Evolutionary conservation across 1,139 yeast species (phyloP).

Genomic region (Zygoascus sp.): DNA sequence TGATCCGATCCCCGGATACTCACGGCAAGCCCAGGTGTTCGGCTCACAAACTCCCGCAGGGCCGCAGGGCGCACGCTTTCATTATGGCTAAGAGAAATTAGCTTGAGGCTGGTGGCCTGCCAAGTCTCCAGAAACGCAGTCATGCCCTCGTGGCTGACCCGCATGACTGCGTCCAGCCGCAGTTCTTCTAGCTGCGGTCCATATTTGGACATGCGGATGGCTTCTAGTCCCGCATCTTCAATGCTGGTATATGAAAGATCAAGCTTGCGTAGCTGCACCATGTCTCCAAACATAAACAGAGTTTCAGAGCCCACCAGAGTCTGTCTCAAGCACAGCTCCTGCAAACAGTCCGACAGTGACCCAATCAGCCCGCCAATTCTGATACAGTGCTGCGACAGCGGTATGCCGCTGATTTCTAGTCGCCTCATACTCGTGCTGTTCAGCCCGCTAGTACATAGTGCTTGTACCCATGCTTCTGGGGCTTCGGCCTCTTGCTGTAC

Average conservation of each 20-base stretch:
- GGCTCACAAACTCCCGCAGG: conserved; percentile 6
- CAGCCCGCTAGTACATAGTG: not conserved
- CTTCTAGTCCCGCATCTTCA: conserved; percentile 14
- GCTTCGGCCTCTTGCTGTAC: not conserved
- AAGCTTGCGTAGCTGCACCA: conserved; percentile 11
- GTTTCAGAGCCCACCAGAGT: conserved; percentile 14
- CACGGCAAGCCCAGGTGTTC: conserved; percentile 8
- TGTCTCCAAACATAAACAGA: conserved; percentile 12
- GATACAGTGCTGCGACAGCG: not conserved
- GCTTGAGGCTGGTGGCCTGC: not conserved
- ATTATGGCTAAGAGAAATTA: conserved; percentile 11
- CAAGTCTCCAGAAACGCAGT: conserved; percentile 1
- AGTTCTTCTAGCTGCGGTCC: conserved; percentile 13
- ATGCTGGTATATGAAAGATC: conserved; percentile 18
- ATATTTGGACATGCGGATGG: conserved; percentile 3
- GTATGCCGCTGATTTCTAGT: conserved; percentile 1
- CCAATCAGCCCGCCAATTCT: not conserved
- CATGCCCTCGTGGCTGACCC: conserved; percentile 13
- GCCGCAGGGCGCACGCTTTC: conserved; percentile 18
- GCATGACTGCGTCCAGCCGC: conserved; percentile 16
- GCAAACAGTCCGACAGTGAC: not conserved
- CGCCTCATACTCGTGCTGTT: not conserved
- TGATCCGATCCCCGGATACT: conserved; percentile 21
- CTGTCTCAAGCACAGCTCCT: conserved; percentile 16
- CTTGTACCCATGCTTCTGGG: not conserved